These are phyloP conservation scores for Fusarium continuum DNA, from an alignment of 2,329 filamentous ascomycete species.

Conservation along the genomic window DNA sequence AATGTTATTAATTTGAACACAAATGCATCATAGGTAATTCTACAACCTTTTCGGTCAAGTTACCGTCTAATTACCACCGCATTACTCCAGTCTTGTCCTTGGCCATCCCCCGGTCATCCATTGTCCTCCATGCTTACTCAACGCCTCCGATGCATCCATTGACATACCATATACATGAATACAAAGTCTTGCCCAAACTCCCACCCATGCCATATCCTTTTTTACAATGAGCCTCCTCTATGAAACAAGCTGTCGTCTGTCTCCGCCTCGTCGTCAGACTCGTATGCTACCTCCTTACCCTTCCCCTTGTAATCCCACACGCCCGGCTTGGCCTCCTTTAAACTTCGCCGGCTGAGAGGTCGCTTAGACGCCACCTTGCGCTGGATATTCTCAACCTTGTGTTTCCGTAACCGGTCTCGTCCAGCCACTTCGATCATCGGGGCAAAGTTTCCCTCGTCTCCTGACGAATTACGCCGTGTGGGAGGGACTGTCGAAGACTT, in stretches of 20 bases:
- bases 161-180: constrained; percentile 14
- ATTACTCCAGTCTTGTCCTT: constrained; percentile 32
- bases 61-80: constrained; percentile 27
- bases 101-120: neutral
- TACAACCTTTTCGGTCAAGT: constrained; percentile 24
- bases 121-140: constrained; percentile 12
- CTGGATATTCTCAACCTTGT: constrained; percentile 38
- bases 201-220: constrained; percentile 9
- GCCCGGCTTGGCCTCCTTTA: constrained; percentile 52
- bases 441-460: constrained; percentile 49
- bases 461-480: constrained; percentile 62
- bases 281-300: constrained; percentile 56
- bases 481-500: constrained; percentile 56
- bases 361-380: constrained; percentile 46
- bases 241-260: constrained; percentile 43
- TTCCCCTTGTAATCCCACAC: constrained; percentile 55
- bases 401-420: constrained; percentile 41
- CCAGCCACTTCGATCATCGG: constrained; percentile 50
- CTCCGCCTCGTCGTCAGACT: constrained; percentile 50
- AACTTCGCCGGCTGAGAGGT: constrained; percentile 54
- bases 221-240: constrained; percentile 56
- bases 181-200: constrained; percentile 24
- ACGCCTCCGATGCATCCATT: constrained; percentile 37
- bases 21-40: constrained; percentile 16
- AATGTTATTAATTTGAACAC: neutral